phyloP scores from a whole-genome alignment of 495 filamentous ascomycete species.

The Recurvomyces mirabilis region DNA sequence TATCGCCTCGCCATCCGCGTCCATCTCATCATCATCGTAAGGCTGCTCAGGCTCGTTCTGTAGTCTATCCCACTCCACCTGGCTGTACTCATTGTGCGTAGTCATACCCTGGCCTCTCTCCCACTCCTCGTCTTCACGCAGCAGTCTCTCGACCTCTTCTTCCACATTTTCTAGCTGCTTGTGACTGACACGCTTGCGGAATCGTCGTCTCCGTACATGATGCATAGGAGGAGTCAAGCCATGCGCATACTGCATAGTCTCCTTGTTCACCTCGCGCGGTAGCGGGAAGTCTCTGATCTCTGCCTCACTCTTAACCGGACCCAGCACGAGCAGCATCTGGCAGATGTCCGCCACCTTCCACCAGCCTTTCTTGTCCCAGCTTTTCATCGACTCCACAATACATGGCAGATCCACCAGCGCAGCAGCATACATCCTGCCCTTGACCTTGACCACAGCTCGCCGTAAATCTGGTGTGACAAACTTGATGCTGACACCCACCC shows the following conservation, averaged over 20 bases:
- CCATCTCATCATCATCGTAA: conserved; percentile 46
- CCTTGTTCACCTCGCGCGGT: conserved; percentile 51
- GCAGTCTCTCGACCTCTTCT: conserved; percentile 62
- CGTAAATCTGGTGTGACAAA: conserved; percentile 67
- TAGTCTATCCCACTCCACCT: conserved; percentile 23
- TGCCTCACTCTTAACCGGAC: conserved; percentile 54
- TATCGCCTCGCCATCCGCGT: conserved; percentile 36
- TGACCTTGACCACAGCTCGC: conserved; percentile 58
- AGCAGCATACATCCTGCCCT: conserved; percentile 64
- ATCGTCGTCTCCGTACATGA: conserved; percentile 71
- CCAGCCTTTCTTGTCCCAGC: conserved; percentile 82
- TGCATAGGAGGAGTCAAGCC: conserved; percentile 87
- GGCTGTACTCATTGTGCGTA: conserved; percentile 29
- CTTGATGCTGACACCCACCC: conserved; percentile 62
- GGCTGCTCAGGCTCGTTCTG: conserved; percentile 32
- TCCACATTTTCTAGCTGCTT: conserved; percentile 84
- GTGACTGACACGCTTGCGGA: conserved; percentile 70
- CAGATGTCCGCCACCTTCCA: conserved; percentile 91
- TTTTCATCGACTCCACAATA: conserved; percentile 91
- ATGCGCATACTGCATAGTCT: conserved; percentile 71
- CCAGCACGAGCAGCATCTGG: conserved; percentile 85
- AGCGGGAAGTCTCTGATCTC: conserved; percentile 57
- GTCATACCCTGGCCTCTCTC: conserved; percentile 36
- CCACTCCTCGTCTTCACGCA: conserved; percentile 53
- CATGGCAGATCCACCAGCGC: conserved; percentile 78